These are phyloP conservation scores for Trichothecium sympodiale DNA, from an alignment of 2,329 filamentous ascomycete species.

Conservation along the genomic window DNA sequence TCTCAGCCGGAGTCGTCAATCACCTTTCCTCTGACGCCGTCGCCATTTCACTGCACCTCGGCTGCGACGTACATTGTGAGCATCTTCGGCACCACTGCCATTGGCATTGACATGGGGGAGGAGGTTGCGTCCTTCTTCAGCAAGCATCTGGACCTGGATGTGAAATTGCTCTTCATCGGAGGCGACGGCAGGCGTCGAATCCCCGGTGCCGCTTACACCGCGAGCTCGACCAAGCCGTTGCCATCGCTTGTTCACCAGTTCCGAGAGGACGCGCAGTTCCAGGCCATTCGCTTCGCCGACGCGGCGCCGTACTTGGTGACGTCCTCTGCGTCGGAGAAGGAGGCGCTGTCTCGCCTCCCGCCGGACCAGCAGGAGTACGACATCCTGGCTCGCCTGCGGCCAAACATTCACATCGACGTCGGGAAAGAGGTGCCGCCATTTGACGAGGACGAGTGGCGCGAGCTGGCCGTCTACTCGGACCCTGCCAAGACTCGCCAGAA, in stretches of 20 bases:
- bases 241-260: slow-evolving; percentile 5
- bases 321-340: slow-evolving; percentile 9
- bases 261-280: slow-evolving; percentile 6
- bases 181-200: slow-evolving; percentile 8
- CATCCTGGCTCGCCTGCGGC: slow-evolving; percentile 8
- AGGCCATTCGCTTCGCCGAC: slow-evolving; percentile 10
- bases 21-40: slow-evolving; percentile 9
- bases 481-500: slow-evolving; percentile 5
- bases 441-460: slow-evolving; percentile 10
- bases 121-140: slow-evolving; percentile 8
- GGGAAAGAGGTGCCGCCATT: slow-evolving; percentile 4
- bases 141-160: slow-evolving; percentile 9
- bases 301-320: slow-evolving; percentile 9
- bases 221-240: slow-evolving; percentile 4
- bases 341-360: slow-evolving; percentile 7
- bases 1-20: slow-evolving; percentile 7
- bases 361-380: slow-evolving; percentile 5
- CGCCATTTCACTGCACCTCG: slow-evolving; percentile 6
- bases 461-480: slow-evolving; percentile 6
- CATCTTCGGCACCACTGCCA: slow-evolving; percentile 9
- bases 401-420: slow-evolving; percentile 11
- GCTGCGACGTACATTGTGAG: slow-evolving; percentile 8
- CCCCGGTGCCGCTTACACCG: slow-evolving; percentile 8
- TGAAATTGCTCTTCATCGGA: slow-evolving; percentile 7
- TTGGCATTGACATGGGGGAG: slow-evolving; percentile 9